phyloP scores from a whole-genome alignment of 208 protist species.

The Phytomonas francai region DNA sequence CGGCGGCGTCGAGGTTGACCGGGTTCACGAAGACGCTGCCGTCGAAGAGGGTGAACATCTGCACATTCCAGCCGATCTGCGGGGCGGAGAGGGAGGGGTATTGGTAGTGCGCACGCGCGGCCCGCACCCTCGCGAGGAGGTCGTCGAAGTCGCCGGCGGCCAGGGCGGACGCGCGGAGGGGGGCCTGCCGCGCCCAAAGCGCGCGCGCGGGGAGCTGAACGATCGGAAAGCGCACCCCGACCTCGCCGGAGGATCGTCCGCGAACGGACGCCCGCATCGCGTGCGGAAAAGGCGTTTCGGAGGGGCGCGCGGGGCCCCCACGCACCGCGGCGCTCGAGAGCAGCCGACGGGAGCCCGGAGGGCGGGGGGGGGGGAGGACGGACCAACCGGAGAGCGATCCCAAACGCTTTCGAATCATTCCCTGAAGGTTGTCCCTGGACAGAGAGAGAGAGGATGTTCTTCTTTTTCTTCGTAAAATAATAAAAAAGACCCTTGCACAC shows the following conservation, averaged over 20 bases:
- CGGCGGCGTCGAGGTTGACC: conserved; percentile 50
- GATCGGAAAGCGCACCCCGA: conserved; percentile 68
- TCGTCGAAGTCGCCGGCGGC: conserved; percentile 38
- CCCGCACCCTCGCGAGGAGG: conserved; percentile 57
- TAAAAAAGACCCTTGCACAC: background rate
- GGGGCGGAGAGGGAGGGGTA: conserved; percentile 82
- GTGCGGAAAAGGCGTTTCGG: too few relatives aligned
- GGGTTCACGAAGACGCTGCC: conserved; percentile 80
- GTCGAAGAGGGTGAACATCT: conserved; percentile 84
- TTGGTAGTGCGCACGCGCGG: conserved; percentile 74
- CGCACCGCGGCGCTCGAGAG: too few relatives aligned
- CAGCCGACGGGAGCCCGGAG: too few relatives aligned
- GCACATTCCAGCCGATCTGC: conserved; percentile 87
- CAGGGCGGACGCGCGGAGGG: conserved; percentile 30
- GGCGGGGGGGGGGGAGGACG: too few relatives aligned
- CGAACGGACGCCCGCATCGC: background rate
- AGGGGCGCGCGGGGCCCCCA: too few relatives aligned
- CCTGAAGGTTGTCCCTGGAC: conserved; percentile 14
- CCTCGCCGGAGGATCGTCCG: conserved; percentile 15
- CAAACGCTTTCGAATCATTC: too few relatives aligned
- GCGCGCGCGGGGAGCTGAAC: conserved; percentile 79
- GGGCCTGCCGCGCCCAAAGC: conserved; percentile 65
- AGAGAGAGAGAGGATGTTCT: background rate
- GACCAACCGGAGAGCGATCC: too few relatives aligned
- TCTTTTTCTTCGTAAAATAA: background rate